Conservation (phyloP, 2,329 filamentous ascomycete genomes). For the Scedosporium apiospermum region DNA sequence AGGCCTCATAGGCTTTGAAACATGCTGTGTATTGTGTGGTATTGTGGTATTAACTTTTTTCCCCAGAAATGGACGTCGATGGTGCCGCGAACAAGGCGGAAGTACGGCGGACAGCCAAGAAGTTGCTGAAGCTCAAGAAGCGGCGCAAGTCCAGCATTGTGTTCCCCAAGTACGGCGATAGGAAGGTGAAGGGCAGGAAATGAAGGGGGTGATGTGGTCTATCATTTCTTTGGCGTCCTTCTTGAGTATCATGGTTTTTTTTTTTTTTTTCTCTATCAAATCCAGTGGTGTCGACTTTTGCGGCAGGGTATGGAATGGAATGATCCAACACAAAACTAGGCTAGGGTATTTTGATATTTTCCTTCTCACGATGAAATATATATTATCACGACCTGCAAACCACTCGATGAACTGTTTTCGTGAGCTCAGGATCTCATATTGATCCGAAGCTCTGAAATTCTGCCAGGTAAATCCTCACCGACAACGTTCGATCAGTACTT, state of each 20-base stretch:
- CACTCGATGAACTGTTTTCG: too few relatives aligned
- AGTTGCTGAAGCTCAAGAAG: conserved; percentile 47
- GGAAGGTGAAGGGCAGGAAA: conserved; percentile 35
- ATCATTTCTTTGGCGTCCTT: neutral
- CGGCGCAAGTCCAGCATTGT: conserved; percentile 48
- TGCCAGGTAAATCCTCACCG: too few relatives aligned
- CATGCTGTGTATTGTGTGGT: neutral
- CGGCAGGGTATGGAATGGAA: neutral
- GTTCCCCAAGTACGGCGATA: conserved; percentile 49
- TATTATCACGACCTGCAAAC: too few relatives aligned
- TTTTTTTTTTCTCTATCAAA: neutral
- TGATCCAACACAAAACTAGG: neutral
- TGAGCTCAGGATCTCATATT: too few relatives aligned
- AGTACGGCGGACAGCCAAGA: conserved; percentile 26
- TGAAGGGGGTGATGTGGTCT: neutral
- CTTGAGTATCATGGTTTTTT: neutral
- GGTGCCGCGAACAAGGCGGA: conserved; percentile 27
- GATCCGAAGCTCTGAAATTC: too few relatives aligned
- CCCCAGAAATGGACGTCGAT: conserved; percentile 49
- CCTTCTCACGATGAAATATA: neutral
- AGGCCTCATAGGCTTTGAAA: neutral
- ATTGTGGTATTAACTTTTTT: neutral
- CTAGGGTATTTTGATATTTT: neutral
- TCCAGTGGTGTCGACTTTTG: neutral
- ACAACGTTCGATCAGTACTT: neutral